phyloP scores from a whole-genome alignment of 179 eudicot species.

The Pouteria campechiana region DNA sequence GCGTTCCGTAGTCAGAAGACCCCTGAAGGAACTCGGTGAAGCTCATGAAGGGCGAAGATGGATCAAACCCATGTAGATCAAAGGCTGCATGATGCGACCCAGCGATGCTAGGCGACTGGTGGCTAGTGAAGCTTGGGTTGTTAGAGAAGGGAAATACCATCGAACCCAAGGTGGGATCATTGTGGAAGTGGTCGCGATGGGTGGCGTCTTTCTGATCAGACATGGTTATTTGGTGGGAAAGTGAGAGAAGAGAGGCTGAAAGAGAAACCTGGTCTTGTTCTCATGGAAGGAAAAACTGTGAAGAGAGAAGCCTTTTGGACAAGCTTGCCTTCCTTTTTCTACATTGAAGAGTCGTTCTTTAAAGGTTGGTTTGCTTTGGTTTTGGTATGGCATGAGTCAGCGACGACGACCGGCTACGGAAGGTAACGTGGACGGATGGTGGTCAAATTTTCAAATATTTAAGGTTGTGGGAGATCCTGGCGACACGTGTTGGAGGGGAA shows the following conservation, averaged over 20 bases:
- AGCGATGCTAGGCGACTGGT: constrained; percentile 8
- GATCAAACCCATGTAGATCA: constrained; percentile 13
- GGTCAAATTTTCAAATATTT: constrained; percentile 7
- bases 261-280: too few species aligned
- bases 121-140: constrained; percentile 5
- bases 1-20: constrained; percentile 21
- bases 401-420: not conserved
- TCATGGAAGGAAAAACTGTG: too few species aligned
- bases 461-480: constrained; percentile 3
- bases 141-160: constrained; percentile 12
- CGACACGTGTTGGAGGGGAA: too few species aligned
- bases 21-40: constrained; percentile 41
- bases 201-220: constrained; percentile 21
- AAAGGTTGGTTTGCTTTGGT: not conserved
- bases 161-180: constrained; percentile 9
- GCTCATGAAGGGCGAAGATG: constrained; percentile 17
- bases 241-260: constrained; percentile 5
- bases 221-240: constrained; percentile 16
- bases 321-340: constrained; percentile 13
- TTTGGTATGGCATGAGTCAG: not conserved
- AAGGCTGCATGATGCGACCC: constrained; percentile 2
- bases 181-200: constrained; percentile 20
- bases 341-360: constrained; percentile 9
- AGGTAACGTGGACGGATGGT: not conserved
- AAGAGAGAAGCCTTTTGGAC: constrained; percentile 4